Evolutionary conservation across 2,329 filamentous ascomycete genomes (phyloP).

Genomic region (Penicillium sp.): DNA sequence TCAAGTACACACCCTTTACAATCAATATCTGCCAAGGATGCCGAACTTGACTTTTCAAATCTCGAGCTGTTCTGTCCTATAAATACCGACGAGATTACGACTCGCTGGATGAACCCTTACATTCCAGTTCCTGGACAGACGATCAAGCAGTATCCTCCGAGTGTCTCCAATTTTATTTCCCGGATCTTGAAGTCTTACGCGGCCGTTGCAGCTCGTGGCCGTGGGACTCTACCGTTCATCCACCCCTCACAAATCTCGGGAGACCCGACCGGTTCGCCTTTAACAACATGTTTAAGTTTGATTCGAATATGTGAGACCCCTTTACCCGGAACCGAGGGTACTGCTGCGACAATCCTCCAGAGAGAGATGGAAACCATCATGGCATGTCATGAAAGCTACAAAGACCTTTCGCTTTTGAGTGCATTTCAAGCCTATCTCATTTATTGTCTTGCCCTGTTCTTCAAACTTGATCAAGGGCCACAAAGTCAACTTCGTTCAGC

Average conservation of each 20-base stretch:
- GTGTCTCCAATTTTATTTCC: slow-evolving; percentile 42
- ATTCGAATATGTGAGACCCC: slow-evolving; percentile 43
- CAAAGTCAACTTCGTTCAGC: slow-evolving; percentile 40
- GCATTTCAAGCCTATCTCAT: slow-evolving; percentile 54
- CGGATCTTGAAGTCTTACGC: slow-evolving; percentile 49
- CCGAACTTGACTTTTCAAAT: slow-evolving; percentile 32
- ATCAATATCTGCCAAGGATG: background rate
- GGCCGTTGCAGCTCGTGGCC: slow-evolving; percentile 37
- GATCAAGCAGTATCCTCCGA: slow-evolving; percentile 43
- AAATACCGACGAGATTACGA: slow-evolving; percentile 48
- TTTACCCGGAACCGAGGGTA: slow-evolving; percentile 33
- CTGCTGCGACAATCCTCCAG: slow-evolving; percentile 37
- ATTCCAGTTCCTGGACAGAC: slow-evolving; percentile 48
- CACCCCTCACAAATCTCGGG: slow-evolving; percentile 40
- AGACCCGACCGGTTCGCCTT: slow-evolving; percentile 28
- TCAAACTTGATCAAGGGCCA: slow-evolving; percentile 31
- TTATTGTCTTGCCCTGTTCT: slow-evolving; percentile 51
- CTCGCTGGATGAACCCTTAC: slow-evolving; percentile 52
- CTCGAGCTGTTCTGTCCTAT: slow-evolving; percentile 48
- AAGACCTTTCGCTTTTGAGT: slow-evolving; percentile 37
- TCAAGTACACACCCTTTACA: background rate
- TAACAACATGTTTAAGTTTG: slow-evolving; percentile 45
- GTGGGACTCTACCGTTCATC: slow-evolving; percentile 46
- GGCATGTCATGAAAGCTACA: slow-evolving; percentile 19
- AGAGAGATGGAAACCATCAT: slow-evolving; percentile 47